A percentile compares a stretch with the other conserved stretches of the same genome.
Conservation (phyloP, 2,329 filamentous ascomycete genomes). For the Fusarium sublunatum region DNA sequence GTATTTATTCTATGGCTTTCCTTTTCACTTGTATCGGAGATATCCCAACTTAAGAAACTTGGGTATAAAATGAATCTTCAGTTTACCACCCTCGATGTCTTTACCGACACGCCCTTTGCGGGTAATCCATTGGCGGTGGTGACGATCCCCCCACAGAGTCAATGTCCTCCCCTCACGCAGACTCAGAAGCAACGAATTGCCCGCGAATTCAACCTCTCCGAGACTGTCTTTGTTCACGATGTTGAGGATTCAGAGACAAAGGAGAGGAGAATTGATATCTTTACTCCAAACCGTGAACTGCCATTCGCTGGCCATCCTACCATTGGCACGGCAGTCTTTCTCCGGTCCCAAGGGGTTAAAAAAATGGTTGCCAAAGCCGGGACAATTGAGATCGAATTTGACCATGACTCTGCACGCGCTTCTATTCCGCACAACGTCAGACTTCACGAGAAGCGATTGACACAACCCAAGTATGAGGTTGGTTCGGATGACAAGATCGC, state of each 20-base stretch:
- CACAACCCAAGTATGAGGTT: conserved; percentile 30
- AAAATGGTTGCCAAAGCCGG: conserved; percentile 66
- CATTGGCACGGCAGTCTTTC: conserved; percentile 64
- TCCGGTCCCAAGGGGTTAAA: conserved; percentile 53
- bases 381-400: conserved; percentile 58
- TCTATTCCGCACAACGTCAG: conserved; percentile 74
- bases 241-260: conserved; percentile 44
- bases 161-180: conserved; percentile 51
- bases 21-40: no score
- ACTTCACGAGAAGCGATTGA: conserved; percentile 61
- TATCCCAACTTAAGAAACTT: no score
- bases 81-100: conserved; percentile 67
- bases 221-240: conserved; percentile 71
- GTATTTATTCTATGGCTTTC: no score
- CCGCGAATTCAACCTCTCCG: conserved; percentile 71
- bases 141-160: conserved; percentile 56
- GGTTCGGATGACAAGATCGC: conserved; percentile 37
- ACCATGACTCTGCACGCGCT: conserved; percentile 61
- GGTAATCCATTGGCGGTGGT: conserved; percentile 72
- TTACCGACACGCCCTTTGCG: conserved; percentile 60
- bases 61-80: conserved; percentile 50
- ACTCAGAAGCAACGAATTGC: conserved; percentile 67
- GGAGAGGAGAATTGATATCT: conserved; percentile 64
- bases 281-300: conserved; percentile 64
- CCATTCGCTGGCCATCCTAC: conserved; percentile 72